Conservation (phyloP, 805 yeast species). For the Spathaspora sp. region DNA sequence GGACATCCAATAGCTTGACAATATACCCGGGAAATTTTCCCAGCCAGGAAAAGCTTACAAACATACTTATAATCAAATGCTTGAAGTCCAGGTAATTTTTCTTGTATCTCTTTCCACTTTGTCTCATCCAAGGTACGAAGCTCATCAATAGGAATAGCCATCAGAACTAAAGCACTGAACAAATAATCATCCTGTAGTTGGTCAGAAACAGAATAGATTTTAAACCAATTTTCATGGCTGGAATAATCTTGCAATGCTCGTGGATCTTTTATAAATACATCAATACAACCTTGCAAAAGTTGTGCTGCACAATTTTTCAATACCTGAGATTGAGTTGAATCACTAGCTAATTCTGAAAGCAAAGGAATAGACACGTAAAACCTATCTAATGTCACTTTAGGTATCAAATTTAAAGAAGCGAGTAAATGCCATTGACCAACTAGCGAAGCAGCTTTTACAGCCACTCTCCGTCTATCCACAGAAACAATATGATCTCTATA, state of each 20-base stretch:
- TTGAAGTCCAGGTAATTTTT: background rate
- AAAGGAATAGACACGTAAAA: conserved; percentile 39
- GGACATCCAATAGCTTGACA: background rate
- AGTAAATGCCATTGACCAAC: background rate
- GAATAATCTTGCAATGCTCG: background rate
- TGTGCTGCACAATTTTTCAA: background rate
- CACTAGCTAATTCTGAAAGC: conserved; percentile 27
- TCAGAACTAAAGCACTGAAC: background rate
- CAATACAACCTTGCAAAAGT: background rate
- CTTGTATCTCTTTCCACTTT: background rate
- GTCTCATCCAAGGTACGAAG: background rate
- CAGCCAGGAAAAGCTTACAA: background rate
- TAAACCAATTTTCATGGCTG: background rate
- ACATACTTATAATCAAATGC: background rate
- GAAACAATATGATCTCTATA: background rate
- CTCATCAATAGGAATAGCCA: background rate
- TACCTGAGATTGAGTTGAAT: background rate
- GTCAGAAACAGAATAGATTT: background rate
- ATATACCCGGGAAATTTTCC: background rate
- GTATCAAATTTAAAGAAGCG: conserved; percentile 13
- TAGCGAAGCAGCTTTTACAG: background rate
- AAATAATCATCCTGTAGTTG: background rate
- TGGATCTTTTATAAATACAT: background rate
- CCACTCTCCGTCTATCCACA: background rate
- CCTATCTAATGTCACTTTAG: conserved; percentile 30